Evolutionary conservation across 345 rosid genomes (phyloP), one percentile per base, ranked within the genome.

Genomic region (Conringia planisiliqua): DNA sequence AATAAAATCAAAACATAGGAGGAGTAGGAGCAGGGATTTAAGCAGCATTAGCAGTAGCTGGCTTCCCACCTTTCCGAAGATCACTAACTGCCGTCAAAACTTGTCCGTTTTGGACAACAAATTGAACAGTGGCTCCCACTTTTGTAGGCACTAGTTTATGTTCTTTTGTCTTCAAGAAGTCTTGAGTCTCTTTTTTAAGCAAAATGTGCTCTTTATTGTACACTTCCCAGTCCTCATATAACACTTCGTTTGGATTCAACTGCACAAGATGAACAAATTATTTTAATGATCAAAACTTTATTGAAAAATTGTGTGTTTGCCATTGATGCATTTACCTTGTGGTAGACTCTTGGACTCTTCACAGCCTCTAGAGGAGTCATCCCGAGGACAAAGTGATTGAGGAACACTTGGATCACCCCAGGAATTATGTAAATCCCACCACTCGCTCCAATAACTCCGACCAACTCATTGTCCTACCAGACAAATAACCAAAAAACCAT

Each of bases 351-450:
- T 70, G 96, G 89, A 63, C 82, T 83, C 59, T 86, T 83, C 13
- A 92, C 97, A 61, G 97, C 93, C 13, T 82, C 79, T 63, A 86
- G 74, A n/a, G 97, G 92, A 29, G 84, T 89, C 86, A 89, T 83
- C 55, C 86, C 84, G 43, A 82, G 66, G 51, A 87, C 40, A 72
- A 92, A 89, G 73, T 86, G 86, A 74, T 89, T 89, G 2, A 89
- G 78, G 62, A 92, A 92, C 65, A 92, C 97, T 83, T 92, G 92
- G 54, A 70, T 51, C 35, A 92, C 90, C 43, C 93, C 93, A 4
- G 93, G 90, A 72, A 89, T 88, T 35, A 92, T 92, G 79, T 46
- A 13, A 77, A 88, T 22, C 63, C 96, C 97, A 16, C 97, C 96
- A 9, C 93, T 86, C 3, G 90, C 96, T 12, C 97, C 97, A 48